phyloP scores from a whole-genome alignment of 257 asterid genomes.

The Gynochthodes officinalis region DNA sequence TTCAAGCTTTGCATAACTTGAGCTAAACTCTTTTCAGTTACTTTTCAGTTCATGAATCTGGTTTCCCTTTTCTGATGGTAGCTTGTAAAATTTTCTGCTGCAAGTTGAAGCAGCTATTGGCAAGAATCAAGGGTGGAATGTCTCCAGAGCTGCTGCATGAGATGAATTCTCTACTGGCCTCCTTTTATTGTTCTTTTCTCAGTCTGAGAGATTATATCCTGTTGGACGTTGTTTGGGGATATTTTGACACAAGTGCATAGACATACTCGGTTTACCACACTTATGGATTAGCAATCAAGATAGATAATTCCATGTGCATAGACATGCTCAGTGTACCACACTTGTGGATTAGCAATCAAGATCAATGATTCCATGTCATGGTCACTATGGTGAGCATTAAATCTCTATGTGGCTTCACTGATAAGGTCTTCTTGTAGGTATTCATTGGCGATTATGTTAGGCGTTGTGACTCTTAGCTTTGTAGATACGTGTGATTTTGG shows the following conservation, averaged over 20 bases:
- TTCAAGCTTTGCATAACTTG: neutral
- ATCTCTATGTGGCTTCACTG: neutral
- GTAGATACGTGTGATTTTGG: slow-evolving; percentile 13
- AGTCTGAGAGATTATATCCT: neutral
- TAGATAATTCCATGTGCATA: neutral
- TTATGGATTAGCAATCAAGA: slow-evolving; percentile 3
- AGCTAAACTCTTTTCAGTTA: neutral
- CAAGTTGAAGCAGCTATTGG: slow-evolving; percentile 4
- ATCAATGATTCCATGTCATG: neutral
- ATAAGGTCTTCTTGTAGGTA: neutral
- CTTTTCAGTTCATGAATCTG: neutral
- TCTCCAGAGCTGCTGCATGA: neutral
- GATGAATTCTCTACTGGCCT: slow-evolving; percentile 6
- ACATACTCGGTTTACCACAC: neutral
- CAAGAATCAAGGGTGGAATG: slow-evolving; percentile 6
- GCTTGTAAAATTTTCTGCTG: slow-evolving; percentile 6
- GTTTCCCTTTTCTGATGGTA: slow-evolving; percentile 2
- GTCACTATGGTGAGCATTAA: neutral
- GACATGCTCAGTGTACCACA: neutral
- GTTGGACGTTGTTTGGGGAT: neutral
- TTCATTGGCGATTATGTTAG: neutral
- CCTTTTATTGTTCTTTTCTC: neutral
- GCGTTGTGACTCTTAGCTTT: slow-evolving; percentile 7
- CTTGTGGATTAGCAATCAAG: slow-evolving; percentile 5
- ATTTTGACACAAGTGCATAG: neutral